Evolutionary conservation across 768 basidiomycete species (phyloP), one percentile per base, ranked within the genome.

Genomic region (Collybia sp.): DNA sequence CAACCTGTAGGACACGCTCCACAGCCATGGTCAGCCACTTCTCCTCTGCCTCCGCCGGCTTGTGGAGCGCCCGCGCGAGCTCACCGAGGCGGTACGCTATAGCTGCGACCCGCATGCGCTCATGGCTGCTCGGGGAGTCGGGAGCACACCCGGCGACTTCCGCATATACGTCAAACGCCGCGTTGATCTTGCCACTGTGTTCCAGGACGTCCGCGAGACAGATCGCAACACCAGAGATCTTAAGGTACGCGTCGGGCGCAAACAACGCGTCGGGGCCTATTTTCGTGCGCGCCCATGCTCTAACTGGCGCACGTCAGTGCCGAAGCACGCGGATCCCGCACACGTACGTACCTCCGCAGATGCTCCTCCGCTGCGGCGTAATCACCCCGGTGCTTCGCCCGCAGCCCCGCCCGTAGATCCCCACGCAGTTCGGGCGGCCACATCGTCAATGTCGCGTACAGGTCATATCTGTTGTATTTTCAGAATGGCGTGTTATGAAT

Each of bases 181-280:
- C 44, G 16, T 68, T 58, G 4, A 41, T 59, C 37, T 66, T 64
- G 12, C 70, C 59, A 0, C 64, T 60, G 13, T 58, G 57, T 55
- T 83, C 81, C 12, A 79, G 61, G 2, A 83, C 72, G 42, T 77
- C 79, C 2, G 77, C 81, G 39, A 87, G 68, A 2, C 73, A 65
- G 19, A 83, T 73, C 1, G 77, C 85, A 11, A 88, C 77, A 2
- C 86, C 86, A 0, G 83, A 79, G 0, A 77, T 65, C 59, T 87
- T 88, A 46, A 87, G 72, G 45, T 82, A 73, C 0, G 84, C 80
- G 15, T 76, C 67, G 2, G 70, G 47, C 10, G 60, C 62, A 48
- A 75, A 68, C 13, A 51, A 47, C 5, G 67, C 61, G 16, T 66
- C 46, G 5, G 69, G 73, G 4, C 83, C 68, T 0, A 58, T 51